Percentiles rank a stretch among this genome's conserved stretches.
phyloP scores from a whole-genome alignment of 257 asterid species.

The Solanum neorickii region DNA sequence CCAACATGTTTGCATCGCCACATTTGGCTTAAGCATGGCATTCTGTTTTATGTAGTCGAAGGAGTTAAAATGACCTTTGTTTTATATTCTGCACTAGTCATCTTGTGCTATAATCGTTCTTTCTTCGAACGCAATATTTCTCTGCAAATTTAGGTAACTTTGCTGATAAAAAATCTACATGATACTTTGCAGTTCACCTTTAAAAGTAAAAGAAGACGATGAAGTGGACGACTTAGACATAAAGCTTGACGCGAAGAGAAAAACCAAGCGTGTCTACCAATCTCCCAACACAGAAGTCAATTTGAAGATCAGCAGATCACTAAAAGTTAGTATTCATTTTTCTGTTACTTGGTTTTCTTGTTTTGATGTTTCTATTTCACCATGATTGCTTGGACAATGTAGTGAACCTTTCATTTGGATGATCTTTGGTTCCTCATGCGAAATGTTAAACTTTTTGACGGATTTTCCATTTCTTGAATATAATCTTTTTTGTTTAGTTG shows the following conservation, averaged over 20 bases:
- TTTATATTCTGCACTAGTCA: neutral
- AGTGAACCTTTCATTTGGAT: neutral
- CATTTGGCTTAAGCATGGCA: neutral
- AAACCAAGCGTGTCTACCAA: constrained; percentile 55
- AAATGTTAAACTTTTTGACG: neutral
- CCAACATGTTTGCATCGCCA: neutral
- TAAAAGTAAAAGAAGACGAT: constrained; percentile 84
- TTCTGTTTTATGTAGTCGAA: neutral
- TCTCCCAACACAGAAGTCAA: constrained; percentile 76
- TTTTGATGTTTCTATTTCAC: neutral
- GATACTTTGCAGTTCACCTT: constrained; percentile 54
- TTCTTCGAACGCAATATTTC: neutral
- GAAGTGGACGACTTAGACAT: constrained; percentile 89
- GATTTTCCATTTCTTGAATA: constrained; percentile 19
- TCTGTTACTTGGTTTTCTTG: neutral
- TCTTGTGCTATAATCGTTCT: neutral
- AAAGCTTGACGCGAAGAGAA: constrained; percentile 49
- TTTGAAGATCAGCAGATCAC: constrained; percentile 89
- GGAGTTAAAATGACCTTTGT: neutral
- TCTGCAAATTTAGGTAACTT: neutral
- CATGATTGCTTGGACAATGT: neutral
- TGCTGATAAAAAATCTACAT: neutral
- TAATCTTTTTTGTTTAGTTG: constrained; percentile 69
- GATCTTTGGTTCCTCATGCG: neutral
- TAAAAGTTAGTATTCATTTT: constrained; percentile 67